Base-by-base conservation (phyloP, 768 basidiomycete species). In the Amanita molliuscula region DNA sequence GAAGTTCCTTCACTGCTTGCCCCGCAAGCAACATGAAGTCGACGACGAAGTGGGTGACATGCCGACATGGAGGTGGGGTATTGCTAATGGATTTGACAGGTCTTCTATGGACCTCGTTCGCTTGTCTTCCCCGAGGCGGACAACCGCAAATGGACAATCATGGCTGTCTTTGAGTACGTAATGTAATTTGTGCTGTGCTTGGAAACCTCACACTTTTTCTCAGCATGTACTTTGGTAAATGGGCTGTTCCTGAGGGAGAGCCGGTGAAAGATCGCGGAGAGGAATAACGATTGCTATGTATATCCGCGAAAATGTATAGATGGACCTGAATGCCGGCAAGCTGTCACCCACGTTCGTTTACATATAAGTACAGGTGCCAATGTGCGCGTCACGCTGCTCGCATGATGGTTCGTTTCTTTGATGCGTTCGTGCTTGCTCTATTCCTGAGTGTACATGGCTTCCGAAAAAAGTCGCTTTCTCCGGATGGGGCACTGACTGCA, bases 101-200 rank as follows among this genome's bases (percentile, higher is more conserved):
- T 98, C 15, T 97, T 97, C 64, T 96, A 97, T 61, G 90, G 93
- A 6, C 79, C 84, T 33, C 82, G 93, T 41, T 92, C 88, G 13
- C 78, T 96, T 40, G 95, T 87, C 10, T 99, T 93, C 77, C 84
- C 80, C 13, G 93, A 93, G 66, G 84, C 92, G 0, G 94, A 97
- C 69, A 99, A 99, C 70, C 79, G 95, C 52, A 94, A 93, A 64
- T 95, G 92, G 94, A 93, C 93, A 0, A 95, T 84, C 58, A 90
- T 94, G 82, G 89, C 92, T 11, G 65, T 79, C 9, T 95, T 96
- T 58, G 89, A 92, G 88, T 91, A 58, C 50, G 85, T 79, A 23
- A 47, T 53, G 85, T 79, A 23, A 47, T 53, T 21, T 38, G 33
- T 55, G 38, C 51, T 47, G 53, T 28, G 18, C 21, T 21, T 3